A percentile compares a stretch with the other conserved stretches of the same genome.
These are phyloP conservation scores for Misopates orontium DNA, from an alignment of 257 asterid species.

Conservation along the genomic window DNA sequence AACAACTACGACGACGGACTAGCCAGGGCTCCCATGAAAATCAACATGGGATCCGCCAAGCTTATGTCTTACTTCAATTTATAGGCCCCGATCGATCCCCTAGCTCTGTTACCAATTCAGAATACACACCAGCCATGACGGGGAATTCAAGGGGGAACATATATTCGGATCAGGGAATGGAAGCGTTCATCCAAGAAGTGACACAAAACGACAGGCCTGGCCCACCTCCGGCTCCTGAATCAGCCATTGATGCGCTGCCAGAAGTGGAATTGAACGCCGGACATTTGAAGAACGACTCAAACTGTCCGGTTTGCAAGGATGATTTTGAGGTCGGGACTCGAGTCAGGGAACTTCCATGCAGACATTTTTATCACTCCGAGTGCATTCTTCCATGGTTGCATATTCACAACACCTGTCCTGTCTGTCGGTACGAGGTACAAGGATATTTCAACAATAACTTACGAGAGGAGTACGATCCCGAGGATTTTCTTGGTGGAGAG, in stretches of 20 bases:
- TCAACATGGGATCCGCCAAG: constrained; percentile 30
- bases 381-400: constrained; percentile 86
- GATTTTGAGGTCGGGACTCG: constrained; percentile 65
- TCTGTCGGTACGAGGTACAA: constrained; percentile 63
- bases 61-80: constrained; percentile 53
- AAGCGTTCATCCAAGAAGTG: constrained; percentile 38
- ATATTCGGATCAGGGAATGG: constrained; percentile 17
- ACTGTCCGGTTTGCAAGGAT: constrained; percentile 84
- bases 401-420: constrained; percentile 75
- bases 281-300: constrained; percentile 43
- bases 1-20: constrained; percentile 19
- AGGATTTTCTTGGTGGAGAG: constrained; percentile 28
- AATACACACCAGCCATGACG: constrained; percentile 6
- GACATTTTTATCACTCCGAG: constrained; percentile 70
- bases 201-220: constrained; percentile 44
- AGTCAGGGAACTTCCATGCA: constrained; percentile 79
- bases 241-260: constrained; percentile 51
- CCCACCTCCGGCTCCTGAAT: constrained; percentile 41
- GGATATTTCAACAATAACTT: constrained; percentile 31
- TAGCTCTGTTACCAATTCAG: constrained; percentile 37
- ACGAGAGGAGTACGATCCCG: constrained; percentile 23
- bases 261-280: constrained; percentile 37
- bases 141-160: background rate
- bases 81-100: constrained; percentile 55
- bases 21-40: constrained; percentile 12